Conservation (phyloP, 306 rosid species). For the Trichosanthes truncata region DNA sequence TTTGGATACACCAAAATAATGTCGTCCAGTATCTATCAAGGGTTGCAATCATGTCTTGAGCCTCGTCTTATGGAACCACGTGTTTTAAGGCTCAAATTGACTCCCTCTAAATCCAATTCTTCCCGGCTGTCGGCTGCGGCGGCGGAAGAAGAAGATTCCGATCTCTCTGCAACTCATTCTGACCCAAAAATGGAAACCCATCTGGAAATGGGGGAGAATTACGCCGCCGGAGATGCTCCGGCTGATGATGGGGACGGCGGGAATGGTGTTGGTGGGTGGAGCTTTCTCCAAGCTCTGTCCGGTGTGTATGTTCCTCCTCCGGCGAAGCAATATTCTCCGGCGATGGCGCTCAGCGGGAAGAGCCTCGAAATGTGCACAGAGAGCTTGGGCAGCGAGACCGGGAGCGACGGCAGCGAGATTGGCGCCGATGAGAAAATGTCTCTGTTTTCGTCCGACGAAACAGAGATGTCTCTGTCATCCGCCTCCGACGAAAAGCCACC, state of each 20-base stretch:
- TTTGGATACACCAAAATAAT: not conserved
- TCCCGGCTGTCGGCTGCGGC: not conserved
- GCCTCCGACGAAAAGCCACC: not conserved
- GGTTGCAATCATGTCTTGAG: constrained; percentile 8
- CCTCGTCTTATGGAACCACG: constrained; percentile 7
- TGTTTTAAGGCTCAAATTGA: constrained; percentile 7
- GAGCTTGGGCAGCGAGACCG: constrained; percentile 65
- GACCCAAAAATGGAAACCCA: not conserved
- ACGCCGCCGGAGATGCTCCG: not conserved
- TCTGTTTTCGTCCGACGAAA: constrained; percentile 16
- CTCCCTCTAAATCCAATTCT: not conserved
- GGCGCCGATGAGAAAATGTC: constrained; percentile 9
- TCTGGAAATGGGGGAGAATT: not conserved
- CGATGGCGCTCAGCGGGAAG: constrained; percentile 29
- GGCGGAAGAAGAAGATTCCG: not conserved
- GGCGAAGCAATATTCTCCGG: constrained; percentile 24
- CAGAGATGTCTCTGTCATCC: not conserved
- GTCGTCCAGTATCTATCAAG: constrained; percentile 12
- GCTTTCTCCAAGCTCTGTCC: constrained; percentile 9
- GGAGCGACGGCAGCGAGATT: constrained; percentile 32
- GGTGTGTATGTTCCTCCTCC: constrained; percentile 46
- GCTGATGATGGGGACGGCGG: not conserved
- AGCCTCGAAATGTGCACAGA: constrained; percentile 84
- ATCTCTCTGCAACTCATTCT: not conserved
- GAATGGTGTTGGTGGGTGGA: constrained; percentile 2